A percentile compares a stretch with the other conserved stretches of the same genome.
Evolutionary conservation across 345 rosid genomes (phyloP).

Genomic region (Brassica napus): Da-Ae NC_063447.1:507501-508000

Average conservation of each 20-base stretch:
- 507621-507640: conserved; percentile 54
- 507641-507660: conserved; percentile 68
- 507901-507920: not conserved
- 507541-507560: not conserved
- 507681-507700: conserved; percentile 60
- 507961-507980: no score
- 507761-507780: conserved; percentile 51
- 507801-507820: conserved; percentile 10
- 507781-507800: conserved; percentile 62
- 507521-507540: conserved; percentile 2
- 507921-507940: not conserved
- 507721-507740: conserved; percentile 73
- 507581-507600: conserved; percentile 51
- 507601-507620: conserved; percentile 65
- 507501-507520: not conserved
- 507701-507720: conserved; percentile 62
- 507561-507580: conserved; percentile 5
- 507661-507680: conserved; percentile 77
- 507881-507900: not conserved
- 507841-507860: not conserved
- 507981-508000: not conserved
- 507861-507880: not conserved
- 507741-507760: conserved; percentile 80
- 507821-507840: not conserved
- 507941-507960: no score